Evolutionary conservation across 495 filamentous ascomycete genomes (phyloP), one percentile per base, ranked within the genome.

Genomic region (Penicillium soppii): DNA sequence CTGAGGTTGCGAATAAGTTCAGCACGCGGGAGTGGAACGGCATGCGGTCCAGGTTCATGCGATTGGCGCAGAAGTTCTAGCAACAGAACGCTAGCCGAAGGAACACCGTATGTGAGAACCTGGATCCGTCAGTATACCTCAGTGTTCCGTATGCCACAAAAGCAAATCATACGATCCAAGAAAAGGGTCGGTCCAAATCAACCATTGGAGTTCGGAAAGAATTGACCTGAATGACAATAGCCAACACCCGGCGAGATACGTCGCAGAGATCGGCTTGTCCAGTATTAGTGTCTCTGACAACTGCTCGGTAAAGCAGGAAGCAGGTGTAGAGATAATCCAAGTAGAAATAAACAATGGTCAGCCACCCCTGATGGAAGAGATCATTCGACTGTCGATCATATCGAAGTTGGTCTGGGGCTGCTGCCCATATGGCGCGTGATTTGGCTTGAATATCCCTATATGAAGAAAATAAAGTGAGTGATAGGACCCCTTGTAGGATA

Each of bases 1-100:
- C 82, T 85, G 6, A 87, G 70, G 46, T 85, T 82, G 36, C 84
- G 84, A 27, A 86, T 82, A 8, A 81, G 70, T 53, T 83, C 79
- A 1, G 84, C 82, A 13, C 82, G 76, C 0, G 82, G 81, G 4
- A 81, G 63, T 46, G 70, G 47, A 25, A 71, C 50, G 20, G 55
- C 40, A 41, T 68, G 56, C 36, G 71, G 58, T 4, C 65, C 57
- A 0, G 69, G 61, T 4, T 67, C 61, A 49, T 79, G 76, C 10
- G 77, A 77, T 50, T 84, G 81, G 39, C 74, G 80, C 6, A 84
- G 65, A 10, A 87, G 74, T 55, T 88, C 84, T 37, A 86, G 71
- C 20, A 80, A 77, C 15, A 87, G 74, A 40, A 85, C 78, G 7
- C 80, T 80, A 3, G 82, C 82, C 12, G 71, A 70, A 5, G 75